Evolutionary conservation across 2,329 filamentous ascomycete genomes (phyloP), one percentile per base, ranked within the genome.

Genomic region (Trichophyton benhamiae): DNA sequence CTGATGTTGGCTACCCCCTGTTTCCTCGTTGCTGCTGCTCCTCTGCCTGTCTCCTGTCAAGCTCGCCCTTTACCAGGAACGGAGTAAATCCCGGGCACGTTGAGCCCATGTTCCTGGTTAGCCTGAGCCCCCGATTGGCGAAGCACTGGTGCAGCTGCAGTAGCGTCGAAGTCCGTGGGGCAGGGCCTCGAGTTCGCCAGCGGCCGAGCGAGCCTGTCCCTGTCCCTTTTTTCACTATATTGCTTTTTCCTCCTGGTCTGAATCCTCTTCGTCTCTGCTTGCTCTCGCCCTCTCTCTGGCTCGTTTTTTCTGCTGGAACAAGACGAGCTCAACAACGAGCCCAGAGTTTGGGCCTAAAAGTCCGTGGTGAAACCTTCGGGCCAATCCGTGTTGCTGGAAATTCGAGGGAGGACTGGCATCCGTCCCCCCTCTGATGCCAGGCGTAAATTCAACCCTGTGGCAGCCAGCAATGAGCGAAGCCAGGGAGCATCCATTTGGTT

Each of bases 301-400:
- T 36, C n/a, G n/a, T 55, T 55, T 30, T 55, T 55, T 30, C 7
- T 30, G 52, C 52, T 27, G 15, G 30, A 27, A 15, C 17, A 9
- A 15, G 20, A 33, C 33, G 33, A 38, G 33, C 33, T 38, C 33
- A 13, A 13, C 52, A 3, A 30, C 4, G n/a, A 9, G 9, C 5
- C 52, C 22, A 33, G 52, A 55, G 52, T 55, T 55, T 36, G n/a
- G 27, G 52, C 15, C 52, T 55, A 55, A 55, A 55, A 55, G 27
- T 55, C 52, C 52, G 52, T 55, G 52, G 27, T 55, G 52, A 55
- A 55, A 55, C 52, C 52, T 15, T 55, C 52, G 52, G 52, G 52
- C 52, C 52, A 55, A 55, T 55, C 52, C 52, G 52, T 55, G 52
- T 27, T n/a, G 46, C 46, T 52, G 46, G 46, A 55, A 55, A 55